Evolutionary conservation across 768 basidiomycete species (phyloP), one percentile per base, ranked within the genome.

Genomic region (Tulasnella sp.): DNA sequence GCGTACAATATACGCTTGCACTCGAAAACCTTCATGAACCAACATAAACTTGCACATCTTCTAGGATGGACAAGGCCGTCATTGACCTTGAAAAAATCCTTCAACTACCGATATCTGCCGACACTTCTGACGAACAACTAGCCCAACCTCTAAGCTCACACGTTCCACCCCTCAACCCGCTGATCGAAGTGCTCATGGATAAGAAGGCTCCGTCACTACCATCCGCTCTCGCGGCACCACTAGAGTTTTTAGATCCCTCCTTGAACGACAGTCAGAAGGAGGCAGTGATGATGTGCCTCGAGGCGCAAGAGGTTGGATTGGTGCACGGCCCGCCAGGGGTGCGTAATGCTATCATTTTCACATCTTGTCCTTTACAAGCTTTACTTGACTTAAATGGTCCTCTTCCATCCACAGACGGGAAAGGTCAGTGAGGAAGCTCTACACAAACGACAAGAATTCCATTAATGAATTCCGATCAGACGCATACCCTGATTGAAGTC

Each of bases 291-390:
- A 92, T 96, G 66, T 84, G 85, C n/a, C 70, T 99, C 4, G 80
- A 80, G 62, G 81, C 87, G 0, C 76, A 79, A 3, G 85, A 94
- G 68, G 79, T 97, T 0, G 90, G 89, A 0, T 90, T 91, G 65
- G 92, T 99, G 24, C 93, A 98, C 66, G 96, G 96, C 0, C 96
- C 96, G n/a, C 96, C 96, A 61, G 94, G 94, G 19, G 64, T 65
- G 51, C 41, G 64, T 44, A 3, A 15, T 25, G 31, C 8, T 19
- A 5, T 19, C n/a, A 19, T 48, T n/a, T n/a, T n/a, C n/a, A 27
- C 7, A 48, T 7, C n/a, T 19, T 19, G 19, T 5, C 45, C n/a
- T 21, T 7, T 27, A 3, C 1, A 24, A 15, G 11, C 10, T 5
- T 27, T 3, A 9, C 3, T 27, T 1, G 25, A 52, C 21, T 2